Evolutionary conservation across 495 filamentous ascomycete genomes (phyloP), one percentile per base, ranked within the genome.

Genomic region (Daldinia decipiens): DNA sequence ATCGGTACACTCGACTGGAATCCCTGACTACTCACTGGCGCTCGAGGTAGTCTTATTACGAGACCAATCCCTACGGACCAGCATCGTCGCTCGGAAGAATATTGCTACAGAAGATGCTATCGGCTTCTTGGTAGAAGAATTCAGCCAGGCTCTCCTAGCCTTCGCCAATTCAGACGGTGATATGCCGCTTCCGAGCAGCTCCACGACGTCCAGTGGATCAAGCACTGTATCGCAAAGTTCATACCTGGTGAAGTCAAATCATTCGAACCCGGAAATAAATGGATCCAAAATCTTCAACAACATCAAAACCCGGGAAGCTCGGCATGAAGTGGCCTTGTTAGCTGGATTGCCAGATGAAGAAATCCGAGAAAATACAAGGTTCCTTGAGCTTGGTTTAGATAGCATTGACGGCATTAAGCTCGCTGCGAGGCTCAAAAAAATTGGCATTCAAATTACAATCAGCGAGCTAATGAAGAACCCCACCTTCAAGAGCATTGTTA

Each of bases 391-490:
- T 11, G 89, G 89, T 0, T 80, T 92, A 8, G 90, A 92, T 76
- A 91, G 89, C 69, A 90, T 92, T 68, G 89, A 91, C 67, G 77
- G 85, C 17, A 90, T 89, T 70, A 92, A 90, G 74, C 81, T 93
- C 4, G 86, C 91, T 1, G 86, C 90, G 1, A 83, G 82, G 51
- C 79, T 96, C 24, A 90, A 87, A 69, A 83, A 79, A 53, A 56
- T 78, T 12, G 88, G 87, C 0, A 84, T 93, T 36, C 75, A 79
- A 3, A 67, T 94, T 56, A 83, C 89, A 8, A 85, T 92, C 12
- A 90, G 91, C 74, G 77, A 77, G 36, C 87, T 96, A 52, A 89
- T 95, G 85, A 87, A 84, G 65, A 82, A 81, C n/a, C 87, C 88
- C 53, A 92, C 87, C 0, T 86, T 95, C 24, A 77, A 81, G 8